Conservation (phyloP, 257 asterid genomes). For the Capsicum rhomboideum region DNA sequence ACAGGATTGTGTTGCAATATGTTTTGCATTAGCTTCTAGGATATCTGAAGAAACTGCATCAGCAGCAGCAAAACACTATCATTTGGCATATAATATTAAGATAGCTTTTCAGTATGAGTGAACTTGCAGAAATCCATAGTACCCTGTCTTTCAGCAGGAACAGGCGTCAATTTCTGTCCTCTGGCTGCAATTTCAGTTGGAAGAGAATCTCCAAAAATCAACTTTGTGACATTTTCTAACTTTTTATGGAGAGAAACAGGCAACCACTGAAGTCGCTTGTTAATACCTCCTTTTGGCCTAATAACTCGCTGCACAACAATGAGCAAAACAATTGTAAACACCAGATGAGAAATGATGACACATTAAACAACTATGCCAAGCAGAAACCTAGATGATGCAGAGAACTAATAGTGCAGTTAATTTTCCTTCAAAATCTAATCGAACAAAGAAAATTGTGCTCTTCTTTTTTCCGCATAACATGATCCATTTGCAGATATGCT, state of each 20-base stretch:
- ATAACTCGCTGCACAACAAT: constrained; percentile 46
- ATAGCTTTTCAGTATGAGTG: neutral
- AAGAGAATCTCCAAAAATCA: constrained; percentile 19
- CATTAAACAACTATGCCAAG: neutral
- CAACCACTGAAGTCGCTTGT: constrained; percentile 55
- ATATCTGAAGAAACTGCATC: constrained; percentile 24
- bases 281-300: constrained; percentile 69
- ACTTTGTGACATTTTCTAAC: constrained; percentile 20
- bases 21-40: constrained; percentile 52
- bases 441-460: neutral
- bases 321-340: neutral
- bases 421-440: neutral
- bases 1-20: constrained; percentile 41
- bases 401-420: neutral
- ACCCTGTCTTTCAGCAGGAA: constrained; percentile 3
- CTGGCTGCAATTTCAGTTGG: constrained; percentile 25
- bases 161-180: constrained; percentile 8
- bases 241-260: constrained; percentile 51
- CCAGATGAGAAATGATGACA: neutral
- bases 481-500: neutral
- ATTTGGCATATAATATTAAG: neutral
- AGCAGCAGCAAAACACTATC: neutral
- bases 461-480: neutral
- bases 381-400: neutral
- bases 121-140: neutral